Percentiles rank a stretch among this genome's conserved stretches.
phyloP scores from a whole-genome alignment of 108 stramenopile species.

The Cyclotella choctawhatcheeana region DNA sequence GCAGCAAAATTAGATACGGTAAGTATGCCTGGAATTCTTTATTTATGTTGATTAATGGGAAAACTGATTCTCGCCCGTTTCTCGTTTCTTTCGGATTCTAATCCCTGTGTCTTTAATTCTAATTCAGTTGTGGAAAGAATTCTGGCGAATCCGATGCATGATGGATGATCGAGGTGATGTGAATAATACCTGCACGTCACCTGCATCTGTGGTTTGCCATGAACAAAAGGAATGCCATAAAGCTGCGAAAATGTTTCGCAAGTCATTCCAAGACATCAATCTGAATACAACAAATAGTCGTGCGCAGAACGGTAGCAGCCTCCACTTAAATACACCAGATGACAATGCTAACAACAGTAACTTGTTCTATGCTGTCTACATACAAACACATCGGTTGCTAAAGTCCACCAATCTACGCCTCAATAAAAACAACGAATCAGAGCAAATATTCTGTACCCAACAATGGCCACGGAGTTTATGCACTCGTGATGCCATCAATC shows the following conservation, averaged over 20 bases:
- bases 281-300: background rate
- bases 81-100: background rate
- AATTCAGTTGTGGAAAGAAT: constrained; percentile 26
- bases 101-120: background rate
- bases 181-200: background rate
- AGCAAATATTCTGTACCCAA: constrained; percentile 24
- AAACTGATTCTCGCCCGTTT: background rate
- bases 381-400: constrained; percentile 29
- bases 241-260: constrained; percentile 5
- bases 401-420: constrained; percentile 38
- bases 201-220: background rate
- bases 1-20: constrained; percentile 22
- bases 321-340: background rate
- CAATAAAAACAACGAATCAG: background rate
- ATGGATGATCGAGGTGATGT: background rate
- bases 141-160: constrained; percentile 23
- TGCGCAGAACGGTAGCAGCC: background rate
- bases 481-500: background rate
- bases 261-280: background rate
- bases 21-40: background rate
- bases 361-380: constrained; percentile 19
- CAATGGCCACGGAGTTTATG: constrained; percentile 37
- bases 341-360: constrained; percentile 1
- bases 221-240: background rate
- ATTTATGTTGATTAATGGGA: no score